A percentile compares a stretch with the other conserved stretches of the same genome.
These are phyloP conservation scores for Magnusiomyces tetraspermus DNA, from an alignment of 1,139 yeast species.

Conservation along the genomic window DNA sequence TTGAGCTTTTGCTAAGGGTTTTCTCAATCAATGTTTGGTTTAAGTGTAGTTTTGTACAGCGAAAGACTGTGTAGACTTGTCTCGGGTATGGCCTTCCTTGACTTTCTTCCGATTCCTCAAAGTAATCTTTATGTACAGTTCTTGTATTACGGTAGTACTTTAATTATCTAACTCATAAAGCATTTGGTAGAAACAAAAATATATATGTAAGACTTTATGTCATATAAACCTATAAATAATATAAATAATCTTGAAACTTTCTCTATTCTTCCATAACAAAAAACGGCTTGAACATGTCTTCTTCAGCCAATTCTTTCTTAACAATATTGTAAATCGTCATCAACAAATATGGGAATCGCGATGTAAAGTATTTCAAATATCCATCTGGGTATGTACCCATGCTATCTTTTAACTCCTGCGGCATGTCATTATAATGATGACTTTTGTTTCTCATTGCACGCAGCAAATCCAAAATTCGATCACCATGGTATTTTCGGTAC, in stretches of 20 bases:
- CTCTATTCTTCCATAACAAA: constrained; percentile 26
- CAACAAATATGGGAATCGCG: constrained; percentile 66
- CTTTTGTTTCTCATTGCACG: constrained; percentile 87
- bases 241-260: not conserved
- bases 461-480: constrained; percentile 69
- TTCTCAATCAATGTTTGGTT: too few relatives aligned
- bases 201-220: not conserved
- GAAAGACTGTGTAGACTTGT: too few relatives aligned
- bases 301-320: constrained; percentile 46
- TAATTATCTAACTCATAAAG: too few relatives aligned
- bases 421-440: constrained; percentile 88
- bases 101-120: too few relatives aligned
- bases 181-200: not conserved
- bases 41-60: too few relatives aligned
- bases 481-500: constrained; percentile 77
- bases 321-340: constrained; percentile 68
- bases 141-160: too few relatives aligned
- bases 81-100: too few relatives aligned
- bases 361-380: constrained; percentile 65
- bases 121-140: too few relatives aligned
- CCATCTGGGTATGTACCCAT: constrained; percentile 83
- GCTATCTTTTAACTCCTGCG: constrained; percentile 42
- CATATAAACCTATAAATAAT: not conserved
- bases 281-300: constrained; percentile 50
- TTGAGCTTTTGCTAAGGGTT: too few relatives aligned